Evolutionary conservation across 1,284 basidiomycete genomes (phyloP).

Genomic region (Trichosporon faecale): DNA sequence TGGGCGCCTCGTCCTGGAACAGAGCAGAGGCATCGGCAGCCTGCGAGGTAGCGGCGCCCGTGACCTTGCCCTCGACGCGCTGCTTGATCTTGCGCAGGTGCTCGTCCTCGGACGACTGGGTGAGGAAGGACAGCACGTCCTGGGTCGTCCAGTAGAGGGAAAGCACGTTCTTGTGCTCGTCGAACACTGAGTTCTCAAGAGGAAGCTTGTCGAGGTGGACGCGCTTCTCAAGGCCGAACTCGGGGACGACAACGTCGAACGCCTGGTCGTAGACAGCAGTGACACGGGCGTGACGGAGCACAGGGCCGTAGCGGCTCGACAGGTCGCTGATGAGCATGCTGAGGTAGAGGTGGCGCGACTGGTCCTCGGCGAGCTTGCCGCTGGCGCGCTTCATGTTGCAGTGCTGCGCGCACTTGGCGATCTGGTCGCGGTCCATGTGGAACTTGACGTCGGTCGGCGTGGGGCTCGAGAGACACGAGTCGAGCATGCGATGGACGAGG

Average conservation of each 20-base stretch:
- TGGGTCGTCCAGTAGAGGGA: constrained; percentile 68
- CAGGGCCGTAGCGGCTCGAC: constrained; percentile 90
- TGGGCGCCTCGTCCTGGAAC: constrained; percentile 72
- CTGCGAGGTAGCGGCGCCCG: constrained; percentile 61
- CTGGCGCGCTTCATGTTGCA: constrained; percentile 76
- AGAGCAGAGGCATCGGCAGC: constrained; percentile 76
- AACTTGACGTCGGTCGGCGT: constrained; percentile 71
- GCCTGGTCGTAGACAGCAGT: constrained; percentile 91
- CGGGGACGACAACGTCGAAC: constrained; percentile 83
- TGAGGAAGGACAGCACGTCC: constrained; percentile 90
- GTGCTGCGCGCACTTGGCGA: constrained; percentile 94
- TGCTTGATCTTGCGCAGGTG: constrained; percentile 88
- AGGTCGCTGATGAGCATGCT: constrained; percentile 87
- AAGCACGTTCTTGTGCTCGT: constrained; percentile 83
- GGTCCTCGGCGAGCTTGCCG: constrained; percentile 87
- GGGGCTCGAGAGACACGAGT: constrained; percentile 69
- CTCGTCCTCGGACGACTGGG: constrained; percentile 83
- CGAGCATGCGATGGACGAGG: constrained; percentile 93
- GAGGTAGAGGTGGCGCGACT: constrained; percentile 90
- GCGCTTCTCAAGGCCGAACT: constrained; percentile 96
- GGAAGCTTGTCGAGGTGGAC: constrained; percentile 99
- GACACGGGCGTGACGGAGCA: constrained; percentile 86
- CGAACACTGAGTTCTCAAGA: constrained; percentile 91
- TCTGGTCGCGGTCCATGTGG: constrained; percentile 92
- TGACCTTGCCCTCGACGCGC: constrained; percentile 74